Evolutionary conservation across 2,329 filamentous ascomycete species (phyloP).

Genomic region (Ceratocystis variospora): DNA sequence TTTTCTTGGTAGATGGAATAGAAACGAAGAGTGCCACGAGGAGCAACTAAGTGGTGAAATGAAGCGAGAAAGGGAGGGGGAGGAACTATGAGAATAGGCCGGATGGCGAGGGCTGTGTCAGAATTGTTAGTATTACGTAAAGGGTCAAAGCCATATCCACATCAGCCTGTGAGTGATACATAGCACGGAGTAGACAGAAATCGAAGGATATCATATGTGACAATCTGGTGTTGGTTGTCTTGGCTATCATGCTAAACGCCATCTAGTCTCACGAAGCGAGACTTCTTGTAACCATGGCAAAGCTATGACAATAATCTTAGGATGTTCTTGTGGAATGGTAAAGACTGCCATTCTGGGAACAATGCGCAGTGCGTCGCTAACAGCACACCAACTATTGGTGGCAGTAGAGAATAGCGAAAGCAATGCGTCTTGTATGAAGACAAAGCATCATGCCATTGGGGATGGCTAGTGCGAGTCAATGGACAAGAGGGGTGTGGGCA

Average conservation of each 20-base stretch:
- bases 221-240: no score
- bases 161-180: not conserved
- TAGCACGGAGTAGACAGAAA: not conserved
- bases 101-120: not conserved
- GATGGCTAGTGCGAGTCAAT: conserved; percentile 12
- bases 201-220: not conserved
- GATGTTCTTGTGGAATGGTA: not conserved
- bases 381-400: no score
- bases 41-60: conserved; percentile 12
- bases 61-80: conserved; percentile 19
- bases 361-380: not conserved
- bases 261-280: no score
- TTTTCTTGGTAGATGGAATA: conserved; percentile 27
- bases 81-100: conserved; percentile 3
- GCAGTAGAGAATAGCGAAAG: not conserved
- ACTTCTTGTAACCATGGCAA: not conserved
- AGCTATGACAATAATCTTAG: not conserved
- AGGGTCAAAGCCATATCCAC: not conserved
- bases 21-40: conserved; percentile 19
- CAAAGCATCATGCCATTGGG: conserved; percentile 5
- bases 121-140: not conserved
- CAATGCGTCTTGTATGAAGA: not conserved
- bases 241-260: no score
- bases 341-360: not conserved
- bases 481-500: not conserved